Percentiles rank a stretch among this genome's conserved stretches.
These are phyloP conservation scores for Coemansia sp. DNA, from an alignment of 192 early-diverging fungal species.

Conservation along the genomic window DNA sequence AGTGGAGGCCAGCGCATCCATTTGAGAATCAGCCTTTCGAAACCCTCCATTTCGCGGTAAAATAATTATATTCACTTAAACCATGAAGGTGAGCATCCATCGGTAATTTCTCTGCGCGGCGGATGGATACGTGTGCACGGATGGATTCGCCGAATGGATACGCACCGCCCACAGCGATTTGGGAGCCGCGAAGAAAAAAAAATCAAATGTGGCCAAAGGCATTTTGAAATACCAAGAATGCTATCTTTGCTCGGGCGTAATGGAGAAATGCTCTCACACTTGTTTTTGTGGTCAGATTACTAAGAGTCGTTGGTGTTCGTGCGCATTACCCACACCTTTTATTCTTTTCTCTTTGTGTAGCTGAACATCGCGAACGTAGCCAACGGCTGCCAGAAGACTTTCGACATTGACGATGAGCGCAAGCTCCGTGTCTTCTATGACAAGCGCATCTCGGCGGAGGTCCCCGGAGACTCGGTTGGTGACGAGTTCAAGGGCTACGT, in stretches of 20 bases:
- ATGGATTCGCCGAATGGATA: slow-evolving; percentile 27
- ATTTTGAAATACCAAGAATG: not conserved
- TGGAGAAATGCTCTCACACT: not conserved
- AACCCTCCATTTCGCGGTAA: slow-evolving; percentile 22
- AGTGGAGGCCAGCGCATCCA: not conserved
- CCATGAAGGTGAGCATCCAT: slow-evolving; percentile 45
- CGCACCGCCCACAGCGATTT: not conserved
- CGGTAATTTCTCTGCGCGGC: slow-evolving; percentile 7
- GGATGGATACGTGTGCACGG: slow-evolving; percentile 19
- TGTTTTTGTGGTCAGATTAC: not conserved
- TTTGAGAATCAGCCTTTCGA: not conserved
- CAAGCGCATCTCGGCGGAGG: slow-evolving; percentile 96
- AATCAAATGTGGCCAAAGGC: not conserved
- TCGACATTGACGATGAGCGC: slow-evolving; percentile 97
- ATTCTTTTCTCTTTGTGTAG: slow-evolving; percentile 57
- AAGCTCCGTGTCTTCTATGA: slow-evolving; percentile 94
- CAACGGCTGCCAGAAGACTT: slow-evolving; percentile 96
- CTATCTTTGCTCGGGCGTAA: not conserved
- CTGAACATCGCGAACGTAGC: slow-evolving; percentile 99
- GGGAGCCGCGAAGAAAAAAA: not conserved
- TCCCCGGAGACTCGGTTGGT: slow-evolving; percentile 91
- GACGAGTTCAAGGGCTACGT: slow-evolving; percentile 99
- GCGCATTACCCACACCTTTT: not conserved
- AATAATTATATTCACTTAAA: slow-evolving; percentile 28
- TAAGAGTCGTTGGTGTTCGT: not conserved